Evolutionary conservation across 768 basidiomycete species (phyloP).

Genomic region (Pulveroboletus sp.): DNA sequence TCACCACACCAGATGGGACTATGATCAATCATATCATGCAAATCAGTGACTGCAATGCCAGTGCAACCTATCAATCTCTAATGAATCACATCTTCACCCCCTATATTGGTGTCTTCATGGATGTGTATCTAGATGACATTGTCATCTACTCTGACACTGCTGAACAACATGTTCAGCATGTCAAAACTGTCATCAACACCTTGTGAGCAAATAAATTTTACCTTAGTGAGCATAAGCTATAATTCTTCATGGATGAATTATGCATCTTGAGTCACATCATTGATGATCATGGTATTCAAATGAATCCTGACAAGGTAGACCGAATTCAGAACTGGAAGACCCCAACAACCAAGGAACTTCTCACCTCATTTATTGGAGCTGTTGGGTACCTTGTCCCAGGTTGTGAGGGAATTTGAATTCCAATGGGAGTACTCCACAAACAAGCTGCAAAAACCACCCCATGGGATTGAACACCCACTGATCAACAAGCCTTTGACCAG

Average conservation of each 20-base stretch:
- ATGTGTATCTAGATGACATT: neutral
- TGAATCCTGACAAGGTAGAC: neutral
- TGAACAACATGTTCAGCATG: neutral
- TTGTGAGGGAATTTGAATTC: neutral
- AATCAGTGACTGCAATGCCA: neutral
- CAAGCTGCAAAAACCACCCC: neutral
- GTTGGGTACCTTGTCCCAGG: neutral
- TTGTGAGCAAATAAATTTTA: neutral
- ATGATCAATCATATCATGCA: neutral
- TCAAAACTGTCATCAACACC: neutral
- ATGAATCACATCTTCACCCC: neutral
- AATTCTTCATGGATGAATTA: neutral
- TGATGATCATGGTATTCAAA: neutral
- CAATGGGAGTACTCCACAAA: neutral
- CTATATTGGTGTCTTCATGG: neutral
- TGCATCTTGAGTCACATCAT: neutral
- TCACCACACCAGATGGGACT: neutral
- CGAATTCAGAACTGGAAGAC: neutral
- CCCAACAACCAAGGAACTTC: neutral
- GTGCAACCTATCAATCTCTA: neutral
- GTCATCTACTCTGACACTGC: slow-evolving; percentile 17
- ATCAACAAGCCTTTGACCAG: neutral
- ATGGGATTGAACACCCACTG: neutral
- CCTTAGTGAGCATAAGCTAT: neutral
- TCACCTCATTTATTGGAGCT: neutral